Evolutionary conservation across 2,329 filamentous ascomycete genomes (phyloP), one percentile per base, ranked within the genome.

Genomic region (Xylariaceae sp.): DNA sequence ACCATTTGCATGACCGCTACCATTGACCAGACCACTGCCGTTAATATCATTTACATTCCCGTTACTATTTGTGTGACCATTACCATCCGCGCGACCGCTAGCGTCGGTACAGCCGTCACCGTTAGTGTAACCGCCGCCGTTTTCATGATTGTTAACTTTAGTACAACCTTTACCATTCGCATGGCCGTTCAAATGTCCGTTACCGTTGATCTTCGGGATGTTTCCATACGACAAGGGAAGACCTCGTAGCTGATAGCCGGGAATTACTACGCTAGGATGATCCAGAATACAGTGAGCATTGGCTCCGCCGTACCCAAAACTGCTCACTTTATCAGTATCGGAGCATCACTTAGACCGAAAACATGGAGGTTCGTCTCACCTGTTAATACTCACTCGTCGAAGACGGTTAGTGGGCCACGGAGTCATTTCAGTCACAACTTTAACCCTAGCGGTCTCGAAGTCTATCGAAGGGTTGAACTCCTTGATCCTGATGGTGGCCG

Each of bases 221-320:
- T 10, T 3, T 50, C 47, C 30, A 16, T 41, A 41, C 20, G 21
- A 27, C 21, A 41, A 16, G 5, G 43, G 32, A 37, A 47, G 32
- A 9, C 43, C 43, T 13, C 15, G 43, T 18, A 47, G 32, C 15
- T 47, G 4, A 20, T 47, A 47, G 3, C 43, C 43, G 6, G 32
- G 32, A 47, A 48, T 2, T 5, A 48, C 23, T 7, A 40, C 35
- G 6, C 35, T 39, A 6, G 45, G 45, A 23, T 48, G 45, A 7
- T 49, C 35, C 10, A 42, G 10, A 23, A 43, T 36, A 16, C 60
- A 60, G 30, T 69, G 67, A 0, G 55, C 62, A 43, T 70, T 70
- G 3, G 66, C 58, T 0, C 68, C 68, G 8, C 67, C 67, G 23
- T 59, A 70, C 3, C 68, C 67, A 29, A 67, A 67, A 5, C 60